Evolutionary conservation across 192 early-diverging fungal genomes (phyloP).

Genomic region (Globomyces pollinis-pini): DNA sequence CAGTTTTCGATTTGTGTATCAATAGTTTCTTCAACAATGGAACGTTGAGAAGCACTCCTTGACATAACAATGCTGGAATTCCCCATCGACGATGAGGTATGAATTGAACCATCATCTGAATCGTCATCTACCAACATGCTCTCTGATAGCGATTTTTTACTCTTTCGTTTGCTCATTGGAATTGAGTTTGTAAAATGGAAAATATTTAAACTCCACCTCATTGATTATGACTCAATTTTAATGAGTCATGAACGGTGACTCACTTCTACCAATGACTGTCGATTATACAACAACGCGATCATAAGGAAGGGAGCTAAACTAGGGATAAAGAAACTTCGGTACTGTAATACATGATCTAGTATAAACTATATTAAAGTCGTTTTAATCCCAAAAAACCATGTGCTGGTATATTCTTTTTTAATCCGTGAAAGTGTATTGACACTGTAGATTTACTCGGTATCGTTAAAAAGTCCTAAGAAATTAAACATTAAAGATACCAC

Average conservation of each 20-base stretch:
- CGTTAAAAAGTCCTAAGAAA: constrained; percentile 37
- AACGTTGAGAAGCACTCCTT: background rate
- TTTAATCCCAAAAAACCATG: constrained; percentile 34
- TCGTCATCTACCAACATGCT: background rate
- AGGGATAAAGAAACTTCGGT: too few relatives aligned
- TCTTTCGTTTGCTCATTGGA: too few relatives aligned
- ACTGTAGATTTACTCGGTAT: constrained; percentile 34
- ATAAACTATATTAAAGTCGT: constrained; percentile 15
- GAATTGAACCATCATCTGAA: background rate
- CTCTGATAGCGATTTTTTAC: constrained; percentile 6
- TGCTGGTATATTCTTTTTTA: constrained; percentile 20
- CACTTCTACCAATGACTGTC: too few relatives aligned
- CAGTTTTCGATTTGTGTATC: constrained; percentile 8
- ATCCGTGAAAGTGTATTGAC: constrained; percentile 30
- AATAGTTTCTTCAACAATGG: constrained; percentile 4
- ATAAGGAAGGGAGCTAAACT: too few relatives aligned
- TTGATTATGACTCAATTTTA: too few relatives aligned
- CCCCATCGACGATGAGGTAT: background rate
- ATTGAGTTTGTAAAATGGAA: too few relatives aligned
- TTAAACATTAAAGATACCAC: constrained; percentile 25
- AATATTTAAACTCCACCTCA: too few relatives aligned
- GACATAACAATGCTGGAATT: background rate
- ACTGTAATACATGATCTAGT: too few relatives aligned
- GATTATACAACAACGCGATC: too few relatives aligned
- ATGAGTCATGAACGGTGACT: too few relatives aligned